Base-by-base conservation (phyloP, 768 basidiomycete species). In the Tricholomella constricta region DNA sequence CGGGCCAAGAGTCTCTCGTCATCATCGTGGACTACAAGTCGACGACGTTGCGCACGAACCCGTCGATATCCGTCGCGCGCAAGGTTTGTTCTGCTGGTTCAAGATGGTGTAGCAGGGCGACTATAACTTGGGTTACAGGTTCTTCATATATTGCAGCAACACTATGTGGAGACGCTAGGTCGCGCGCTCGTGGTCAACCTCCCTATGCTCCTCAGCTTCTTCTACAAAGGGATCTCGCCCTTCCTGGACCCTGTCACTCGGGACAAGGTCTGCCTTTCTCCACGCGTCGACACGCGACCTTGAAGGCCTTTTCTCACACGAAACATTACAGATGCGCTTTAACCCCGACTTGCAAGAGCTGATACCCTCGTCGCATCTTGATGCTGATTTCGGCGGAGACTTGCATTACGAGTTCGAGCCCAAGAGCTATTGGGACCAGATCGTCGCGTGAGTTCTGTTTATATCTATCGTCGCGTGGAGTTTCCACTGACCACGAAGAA, bases 151-250 rank as follows among this genome's bases (percentile, higher is more conserved):
- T 77, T 94, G 36, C 92, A 94, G 65, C 83, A 91, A 57, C 91
- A 95, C 66, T 95, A 95, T 62, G 88, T 89, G 29, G 91, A 94
- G 68, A 89, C 91, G 4, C 82, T 95, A 36, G 92, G 92, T 26
- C 81, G 90, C 11, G 92, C 89, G 25, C 75, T 94, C 34, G 86
- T 94, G 44, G 83, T 89, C 43, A 92, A 93, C 64, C 83, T 93
- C 23, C 91, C 92, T 4, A 69, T 78, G 57, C 76, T 92, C 10
- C 78, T 89, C 42, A 83, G 67, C 62, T 88, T 89, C 70, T 88
- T 90, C 72, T 88, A 85, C 69, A 94, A 88, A 62, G 90, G 86
- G 37, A 92, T 95, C 57, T 72, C 86, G 8, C 91, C 92, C 0
- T 92, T 94, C 74, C 66, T 95, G 45, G 92, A 95, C 64, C 92